These are phyloP conservation scores for Beauveria asiatica DNA, from an alignment of 2,329 filamentous ascomycete species.

Conservation along the genomic window DNA sequence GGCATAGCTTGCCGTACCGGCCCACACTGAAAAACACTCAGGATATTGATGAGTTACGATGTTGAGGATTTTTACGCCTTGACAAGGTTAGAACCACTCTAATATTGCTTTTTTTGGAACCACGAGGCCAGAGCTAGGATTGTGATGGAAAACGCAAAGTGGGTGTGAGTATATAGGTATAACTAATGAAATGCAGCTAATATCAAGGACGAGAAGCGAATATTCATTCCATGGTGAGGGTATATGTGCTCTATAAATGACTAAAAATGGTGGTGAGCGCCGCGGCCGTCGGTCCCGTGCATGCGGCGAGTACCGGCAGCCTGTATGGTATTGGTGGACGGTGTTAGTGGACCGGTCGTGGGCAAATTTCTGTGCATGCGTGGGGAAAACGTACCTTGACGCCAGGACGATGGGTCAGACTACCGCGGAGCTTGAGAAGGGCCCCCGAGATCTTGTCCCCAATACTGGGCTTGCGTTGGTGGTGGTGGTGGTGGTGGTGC, in stretches of 20 bases:
- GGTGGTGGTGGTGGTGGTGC: constrained; percentile 49
- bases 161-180: background rate
- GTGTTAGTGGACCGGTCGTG: background rate
- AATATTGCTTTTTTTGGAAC: background rate
- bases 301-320: constrained; percentile 66
- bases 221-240: background rate
- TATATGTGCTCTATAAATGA: background rate
- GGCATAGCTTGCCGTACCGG: background rate
- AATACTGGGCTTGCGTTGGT: constrained; percentile 57
- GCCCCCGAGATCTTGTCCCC: constrained; percentile 74
- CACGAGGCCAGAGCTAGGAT: background rate
- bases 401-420: constrained; percentile 58
- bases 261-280: constrained; percentile 30
- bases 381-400: constrained; percentile 47
- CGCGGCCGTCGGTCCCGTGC: constrained; percentile 65
- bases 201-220: background rate
- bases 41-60: background rate
- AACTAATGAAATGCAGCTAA: background rate
- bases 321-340: constrained; percentile 26
- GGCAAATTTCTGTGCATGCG: no score
- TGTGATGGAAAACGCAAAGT: background rate
- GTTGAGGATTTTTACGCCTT: background rate
- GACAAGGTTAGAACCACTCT: background rate
- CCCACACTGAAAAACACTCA: background rate
- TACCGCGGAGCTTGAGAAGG: constrained; percentile 64